Conservation (phyloP, 208 protist species). For the Trypanosoma vivax region DNA sequence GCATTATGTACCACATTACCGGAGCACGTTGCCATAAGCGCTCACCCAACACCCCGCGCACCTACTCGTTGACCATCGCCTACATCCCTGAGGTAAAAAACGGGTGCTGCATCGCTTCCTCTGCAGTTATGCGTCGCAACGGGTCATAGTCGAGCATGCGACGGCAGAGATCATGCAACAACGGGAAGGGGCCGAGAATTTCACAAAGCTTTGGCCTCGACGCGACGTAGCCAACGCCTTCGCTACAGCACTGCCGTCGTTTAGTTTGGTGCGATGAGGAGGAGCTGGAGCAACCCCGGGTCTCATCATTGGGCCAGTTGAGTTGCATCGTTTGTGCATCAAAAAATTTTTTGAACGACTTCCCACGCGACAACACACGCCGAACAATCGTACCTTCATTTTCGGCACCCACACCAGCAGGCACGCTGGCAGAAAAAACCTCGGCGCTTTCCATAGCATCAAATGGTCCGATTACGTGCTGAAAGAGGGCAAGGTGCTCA, state of each 20-base stretch:
- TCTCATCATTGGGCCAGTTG: slow-evolving; percentile 24
- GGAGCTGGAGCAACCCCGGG: not conserved
- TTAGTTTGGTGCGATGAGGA: not conserved
- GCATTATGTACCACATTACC: not conserved
- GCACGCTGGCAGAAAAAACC: slow-evolving; percentile 15
- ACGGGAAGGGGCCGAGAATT: slow-evolving; percentile 38
- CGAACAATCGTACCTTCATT: not conserved
- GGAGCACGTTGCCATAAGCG: not conserved
- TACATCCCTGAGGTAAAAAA: slow-evolving; percentile 38
- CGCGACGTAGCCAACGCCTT: slow-evolving; percentile 50
- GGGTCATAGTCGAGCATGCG: slow-evolving; percentile 85
- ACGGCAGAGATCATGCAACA: slow-evolving; percentile 48
- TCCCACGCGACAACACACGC: slow-evolving; percentile 37
- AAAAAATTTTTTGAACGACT: slow-evolving; percentile 56
- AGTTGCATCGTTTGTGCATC: slow-evolving; percentile 30
- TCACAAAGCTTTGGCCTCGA: slow-evolving; percentile 55
- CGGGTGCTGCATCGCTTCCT: slow-evolving; percentile 79
- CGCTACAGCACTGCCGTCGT: slow-evolving; percentile 19
- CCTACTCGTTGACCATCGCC: too few relatives aligned
- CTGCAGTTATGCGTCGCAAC: slow-evolving; percentile 81
- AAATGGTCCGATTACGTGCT: slow-evolving; percentile 70
- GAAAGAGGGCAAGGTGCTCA: slow-evolving; percentile 76
- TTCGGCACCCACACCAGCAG: slow-evolving; percentile 15
- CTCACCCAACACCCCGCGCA: too few relatives aligned
- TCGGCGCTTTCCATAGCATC: slow-evolving; percentile 6